A percentile compares a stretch with the other conserved stretches of the same genome.
Evolutionary conservation across 306 rosid genomes (phyloP).

Genomic region (Arachis stenosperma): DNA sequence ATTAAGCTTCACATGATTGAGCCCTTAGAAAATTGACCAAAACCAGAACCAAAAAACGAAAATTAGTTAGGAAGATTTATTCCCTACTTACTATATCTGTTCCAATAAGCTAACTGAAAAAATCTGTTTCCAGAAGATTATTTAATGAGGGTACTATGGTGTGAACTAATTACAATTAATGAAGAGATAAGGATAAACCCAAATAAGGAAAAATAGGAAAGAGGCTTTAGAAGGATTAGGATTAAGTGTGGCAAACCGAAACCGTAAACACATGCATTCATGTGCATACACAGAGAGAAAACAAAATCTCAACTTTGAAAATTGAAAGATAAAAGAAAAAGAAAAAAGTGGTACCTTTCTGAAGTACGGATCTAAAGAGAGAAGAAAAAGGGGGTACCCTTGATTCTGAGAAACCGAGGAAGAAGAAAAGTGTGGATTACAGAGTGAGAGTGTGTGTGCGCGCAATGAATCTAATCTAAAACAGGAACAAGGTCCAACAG

Average conservation of each 20-base stretch:
- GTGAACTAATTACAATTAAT: background rate
- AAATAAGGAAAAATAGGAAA: background rate
- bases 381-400: slow-evolving; percentile 1
- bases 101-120: background rate
- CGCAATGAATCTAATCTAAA: no score
- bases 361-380: slow-evolving; percentile 28
- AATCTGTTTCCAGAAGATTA: background rate
- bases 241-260: background rate
- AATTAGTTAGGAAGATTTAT: background rate
- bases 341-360: slow-evolving; percentile 32
- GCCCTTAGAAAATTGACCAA: no score
- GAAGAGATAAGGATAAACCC: slow-evolving; percentile 2
- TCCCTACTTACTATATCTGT: background rate
- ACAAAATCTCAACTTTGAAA: background rate
- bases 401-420: background rate
- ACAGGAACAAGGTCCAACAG: no score
- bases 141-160: background rate
- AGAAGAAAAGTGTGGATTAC: background rate
- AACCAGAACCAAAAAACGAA: background rate
- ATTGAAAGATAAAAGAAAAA: background rate
- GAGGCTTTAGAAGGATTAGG: background rate
- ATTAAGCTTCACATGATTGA: background rate
- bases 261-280: background rate
- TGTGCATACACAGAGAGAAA: background rate
- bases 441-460: no score